Percentiles rank a stretch among this genome's conserved stretches.
These are phyloP conservation scores for Pseudopyrenochaeta lycopersici DNA, from an alignment of 2,329 filamentous ascomycete genomes.

Conservation along the genomic window DNA sequence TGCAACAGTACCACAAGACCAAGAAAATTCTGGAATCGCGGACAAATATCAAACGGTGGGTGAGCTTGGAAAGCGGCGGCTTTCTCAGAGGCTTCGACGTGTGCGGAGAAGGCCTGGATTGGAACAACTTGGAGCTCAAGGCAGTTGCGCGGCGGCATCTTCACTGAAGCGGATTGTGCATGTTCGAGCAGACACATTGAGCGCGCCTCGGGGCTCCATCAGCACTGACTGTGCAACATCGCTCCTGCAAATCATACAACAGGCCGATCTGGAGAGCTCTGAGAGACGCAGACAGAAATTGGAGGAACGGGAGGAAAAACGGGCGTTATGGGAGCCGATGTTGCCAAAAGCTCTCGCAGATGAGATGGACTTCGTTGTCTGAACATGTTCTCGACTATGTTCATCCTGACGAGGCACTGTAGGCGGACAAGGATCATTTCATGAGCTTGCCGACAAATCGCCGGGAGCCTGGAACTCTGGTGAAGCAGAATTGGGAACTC, in stretches of 20 bases:
- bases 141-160: conserved; percentile 8
- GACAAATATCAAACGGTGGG: conserved; percentile 16
- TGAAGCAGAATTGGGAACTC: neutral
- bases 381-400: conserved; percentile 8
- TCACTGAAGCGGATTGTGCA: conserved; percentile 8
- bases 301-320: conserved; percentile 24
- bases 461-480: neutral
- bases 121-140: conserved; percentile 19
- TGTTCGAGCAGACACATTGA: conserved; percentile 12
- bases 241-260: conserved; percentile 11
- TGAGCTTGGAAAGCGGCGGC: conserved; percentile 16
- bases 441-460: neutral
- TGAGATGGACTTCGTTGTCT: conserved; percentile 14
- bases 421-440: neutral
- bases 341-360: conserved; percentile 19
- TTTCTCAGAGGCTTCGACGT: conserved; percentile 25
- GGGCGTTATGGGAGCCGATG: conserved; percentile 28
- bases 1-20: conserved; percentile 9
- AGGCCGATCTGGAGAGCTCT: conserved; percentile 6
- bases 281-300: conserved; percentile 10
- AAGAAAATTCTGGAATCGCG: conserved; percentile 13
- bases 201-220: conserved; percentile 2
- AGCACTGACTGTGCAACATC: conserved; percentile 8
- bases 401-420: neutral
- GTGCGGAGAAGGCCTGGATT: conserved; percentile 23